These are phyloP conservation scores for Casuarina cunninghamiana DNA, from an alignment of 306 rosid species.

Conservation along the genomic window DNA sequence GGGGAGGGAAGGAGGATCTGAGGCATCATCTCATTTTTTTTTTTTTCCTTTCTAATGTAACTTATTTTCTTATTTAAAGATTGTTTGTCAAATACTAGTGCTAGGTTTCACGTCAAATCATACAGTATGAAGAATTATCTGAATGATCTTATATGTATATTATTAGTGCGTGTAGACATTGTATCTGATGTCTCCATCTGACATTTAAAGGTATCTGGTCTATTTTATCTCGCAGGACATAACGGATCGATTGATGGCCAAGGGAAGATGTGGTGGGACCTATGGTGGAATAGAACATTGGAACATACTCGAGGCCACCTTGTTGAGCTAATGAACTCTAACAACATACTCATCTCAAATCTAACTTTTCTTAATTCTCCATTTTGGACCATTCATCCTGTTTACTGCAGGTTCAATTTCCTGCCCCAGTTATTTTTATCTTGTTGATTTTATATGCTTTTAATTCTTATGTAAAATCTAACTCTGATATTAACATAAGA, in stretches of 20 bases:
- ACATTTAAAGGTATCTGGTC: not conserved
- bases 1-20: not conserved
- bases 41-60: not conserved
- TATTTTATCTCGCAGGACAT: conserved; percentile 58
- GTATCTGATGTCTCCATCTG: not conserved
- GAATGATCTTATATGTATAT: not conserved
- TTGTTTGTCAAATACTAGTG: not conserved
- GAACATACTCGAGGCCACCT: conserved; percentile 92
- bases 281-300: conserved; percentile 97
- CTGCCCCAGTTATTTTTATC: not conserved
- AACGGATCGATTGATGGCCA: conserved; percentile 93
- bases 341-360: conserved; percentile 72
- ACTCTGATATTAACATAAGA: too few species aligned
- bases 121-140: too few species aligned
- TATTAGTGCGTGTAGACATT: not conserved
- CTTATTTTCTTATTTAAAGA: too few species aligned
- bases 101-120: conserved; percentile 1
- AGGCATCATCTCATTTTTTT: not conserved
- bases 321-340: conserved; percentile 76
- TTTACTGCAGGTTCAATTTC: conserved; percentile 75
- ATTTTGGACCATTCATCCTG: conserved; percentile 97
- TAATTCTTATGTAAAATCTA: not conserved
- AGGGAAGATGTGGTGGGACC: conserved; percentile 98
- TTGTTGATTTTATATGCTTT: conserved; percentile 9
- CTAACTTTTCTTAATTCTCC: conserved; percentile 92